Evolutionary conservation across 1,284 basidiomycete genomes (phyloP), one percentile per base, ranked within the genome.

Genomic region (Boletus semigastroideus): DNA sequence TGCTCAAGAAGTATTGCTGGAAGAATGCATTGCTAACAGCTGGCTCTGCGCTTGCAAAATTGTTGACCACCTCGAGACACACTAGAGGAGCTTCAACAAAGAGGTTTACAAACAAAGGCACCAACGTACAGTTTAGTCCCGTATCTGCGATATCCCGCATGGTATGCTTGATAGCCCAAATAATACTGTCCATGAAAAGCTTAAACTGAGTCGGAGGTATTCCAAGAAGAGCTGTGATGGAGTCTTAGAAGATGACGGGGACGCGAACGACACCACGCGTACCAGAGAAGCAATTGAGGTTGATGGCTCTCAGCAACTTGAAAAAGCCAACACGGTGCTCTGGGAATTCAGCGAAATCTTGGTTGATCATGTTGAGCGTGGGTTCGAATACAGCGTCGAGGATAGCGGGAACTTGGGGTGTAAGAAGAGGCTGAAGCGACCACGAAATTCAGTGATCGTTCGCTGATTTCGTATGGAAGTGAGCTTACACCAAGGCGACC

Each of bases 141-240:
- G 87, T 92, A 70, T 99, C 97, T 25, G 95, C 93, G 62, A 99
- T 98, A 73, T 99, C 97, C 50, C 97, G 86, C 93, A 98, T 97
- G 16, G 94, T 98, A 76, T 99, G 97, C 75, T 99, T 99, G 79
- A 99, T 97, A 13, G 94, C 96, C 97, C 97, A 99, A 49, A 98
- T 91, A 59, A 98, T 91, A 60, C 94, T 95, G 72, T 99, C 97
- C 85, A 98, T 98, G 71, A 97, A 91, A 55, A 99, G 76, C 76
- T 98, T 98, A 82, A 99, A 99, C 74, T 97, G 92, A 46, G 81
- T 72, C n/a, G 94, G 90, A 14, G 92, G 90, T 51, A 98, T 82
- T 37, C 84, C 85, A 54, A 98, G 80, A 38, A 99, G 76, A 8
- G 94, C 93, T 92, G 30, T 41, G 56, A 48, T 51, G 48, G 20